These are phyloP conservation scores for Phytophthora boehmeriae DNA, from an alignment of 352 stramenopile species.

Conservation along the genomic window DNA sequence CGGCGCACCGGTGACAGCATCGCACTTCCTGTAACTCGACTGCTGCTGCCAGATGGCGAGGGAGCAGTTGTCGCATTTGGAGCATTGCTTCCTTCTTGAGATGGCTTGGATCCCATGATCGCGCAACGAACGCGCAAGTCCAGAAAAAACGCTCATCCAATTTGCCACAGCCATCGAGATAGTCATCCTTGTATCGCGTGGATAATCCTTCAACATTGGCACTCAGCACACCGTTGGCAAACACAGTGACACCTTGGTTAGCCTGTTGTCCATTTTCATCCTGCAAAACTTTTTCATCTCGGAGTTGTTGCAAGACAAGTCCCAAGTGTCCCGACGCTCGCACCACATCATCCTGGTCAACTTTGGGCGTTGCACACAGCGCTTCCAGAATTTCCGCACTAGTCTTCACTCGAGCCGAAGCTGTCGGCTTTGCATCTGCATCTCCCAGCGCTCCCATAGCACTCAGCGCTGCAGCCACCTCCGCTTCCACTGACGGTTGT, in stretches of 20 bases:
- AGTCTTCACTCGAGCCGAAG: slow-evolving; percentile 9
- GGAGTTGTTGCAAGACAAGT: slow-evolving; percentile 48
- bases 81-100: slow-evolving; percentile 4
- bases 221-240: slow-evolving; percentile 44
- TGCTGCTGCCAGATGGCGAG: slow-evolving; percentile 29
- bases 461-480: slow-evolving; percentile 80
- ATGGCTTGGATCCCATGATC: slow-evolving; percentile 37
- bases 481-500: slow-evolving; percentile 67
- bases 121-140: slow-evolving; percentile 34
- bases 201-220: slow-evolving; percentile 44
- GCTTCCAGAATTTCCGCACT: slow-evolving; percentile 46
- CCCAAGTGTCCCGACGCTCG: slow-evolving; percentile 45
- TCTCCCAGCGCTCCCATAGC: slow-evolving; percentile 52
- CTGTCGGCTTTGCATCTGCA: slow-evolving; percentile 24
- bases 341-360: slow-evolving; percentile 50
- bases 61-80: slow-evolving; percentile 1
- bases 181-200: slow-evolving; percentile 50
- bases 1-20: slow-evolving; percentile 46
- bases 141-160: slow-evolving; percentile 70
- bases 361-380: slow-evolving; percentile 55
- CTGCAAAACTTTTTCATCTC: slow-evolving; percentile 29
- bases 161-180: slow-evolving; percentile 53
- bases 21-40: slow-evolving; percentile 16
- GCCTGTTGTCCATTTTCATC: slow-evolving; percentile 4
- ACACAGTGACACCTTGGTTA: slow-evolving; percentile 34